Conservation (phyloP, 352 stramenopile species). For the Peronospora destructor region DNA sequence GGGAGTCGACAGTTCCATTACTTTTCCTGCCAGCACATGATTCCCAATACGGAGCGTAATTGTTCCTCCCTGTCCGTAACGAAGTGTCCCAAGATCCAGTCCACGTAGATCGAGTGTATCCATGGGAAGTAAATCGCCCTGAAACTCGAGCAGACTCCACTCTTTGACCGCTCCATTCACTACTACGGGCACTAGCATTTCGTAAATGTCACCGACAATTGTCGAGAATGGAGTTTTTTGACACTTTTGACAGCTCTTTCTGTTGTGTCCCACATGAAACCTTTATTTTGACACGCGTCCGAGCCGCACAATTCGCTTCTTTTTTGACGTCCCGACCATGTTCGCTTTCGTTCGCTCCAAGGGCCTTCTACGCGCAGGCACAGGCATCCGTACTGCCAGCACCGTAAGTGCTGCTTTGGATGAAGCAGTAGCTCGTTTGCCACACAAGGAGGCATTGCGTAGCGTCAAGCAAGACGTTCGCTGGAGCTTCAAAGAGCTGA, state of each 20-base stretch:
- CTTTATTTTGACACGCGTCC: background rate
- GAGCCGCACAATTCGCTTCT: slow-evolving; percentile 25
- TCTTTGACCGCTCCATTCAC: slow-evolving; percentile 57
- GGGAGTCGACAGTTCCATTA: slow-evolving; percentile 57
- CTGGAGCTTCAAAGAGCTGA: slow-evolving; percentile 84
- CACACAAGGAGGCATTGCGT: slow-evolving; percentile 83
- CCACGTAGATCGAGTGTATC: slow-evolving; percentile 30
- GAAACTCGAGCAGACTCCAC: slow-evolving; percentile 82
- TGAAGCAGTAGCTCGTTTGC: slow-evolving; percentile 66
- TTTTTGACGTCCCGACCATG: slow-evolving; percentile 28
- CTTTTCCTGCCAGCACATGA: slow-evolving; percentile 71
- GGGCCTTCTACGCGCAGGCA: slow-evolving; percentile 34
- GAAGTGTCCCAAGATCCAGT: slow-evolving; percentile 58
- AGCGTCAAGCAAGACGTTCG: slow-evolving; percentile 79
- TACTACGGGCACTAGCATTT: slow-evolving; percentile 69
- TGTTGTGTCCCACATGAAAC: background rate
- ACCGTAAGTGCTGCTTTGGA: slow-evolving; percentile 66
- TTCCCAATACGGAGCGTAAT: slow-evolving; percentile 80
- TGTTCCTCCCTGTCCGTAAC: slow-evolving; percentile 46
- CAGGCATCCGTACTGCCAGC: slow-evolving; percentile 40
- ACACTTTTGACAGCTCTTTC: background rate
- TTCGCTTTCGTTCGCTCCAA: slow-evolving; percentile 59
- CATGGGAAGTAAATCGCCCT: slow-evolving; percentile 56
- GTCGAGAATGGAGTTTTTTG: too few species aligned
- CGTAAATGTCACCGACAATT: too few species aligned